Conservation (phyloP, 768 basidiomycete genomes). For the Chalciporus pseudorubinellus region DNA sequence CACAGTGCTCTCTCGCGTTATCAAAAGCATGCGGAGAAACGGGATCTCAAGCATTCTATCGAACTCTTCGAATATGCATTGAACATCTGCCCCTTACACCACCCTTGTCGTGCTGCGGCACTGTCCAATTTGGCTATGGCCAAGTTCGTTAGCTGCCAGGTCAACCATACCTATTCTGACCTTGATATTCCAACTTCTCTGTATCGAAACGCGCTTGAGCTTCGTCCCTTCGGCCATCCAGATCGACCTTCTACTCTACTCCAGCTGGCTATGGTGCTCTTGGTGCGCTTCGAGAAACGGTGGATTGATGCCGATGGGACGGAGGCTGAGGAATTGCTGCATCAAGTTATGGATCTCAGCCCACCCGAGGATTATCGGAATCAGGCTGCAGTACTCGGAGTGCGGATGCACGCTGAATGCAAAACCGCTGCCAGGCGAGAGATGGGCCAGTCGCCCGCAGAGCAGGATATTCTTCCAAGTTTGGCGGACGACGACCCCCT, state of each 20-base stretch:
- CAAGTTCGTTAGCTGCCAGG: not conserved
- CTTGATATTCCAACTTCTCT: not conserved
- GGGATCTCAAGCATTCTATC: not conserved
- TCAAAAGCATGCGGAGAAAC: not conserved
- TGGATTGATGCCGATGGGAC: no score
- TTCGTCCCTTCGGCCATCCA: not conserved
- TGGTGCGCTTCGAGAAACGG: constrained; percentile 6
- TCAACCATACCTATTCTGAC: not conserved
- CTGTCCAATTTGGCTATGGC: not conserved
- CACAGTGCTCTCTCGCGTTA: not conserved
- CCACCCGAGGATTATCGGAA: no score
- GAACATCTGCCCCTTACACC: not conserved
- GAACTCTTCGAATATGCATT: not conserved
- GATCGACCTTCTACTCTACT: not conserved
- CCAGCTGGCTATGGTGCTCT: not conserved
- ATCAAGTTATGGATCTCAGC: no score
- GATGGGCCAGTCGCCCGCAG: no score
- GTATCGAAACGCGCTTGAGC: not conserved
- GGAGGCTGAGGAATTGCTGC: no score
- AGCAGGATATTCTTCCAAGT: no score
- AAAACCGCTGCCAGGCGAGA: no score
- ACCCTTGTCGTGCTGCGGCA: not conserved
- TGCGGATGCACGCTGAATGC: no score
- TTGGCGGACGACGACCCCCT: no score
- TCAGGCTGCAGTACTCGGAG: no score